A percentile compares a stretch with the other conserved stretches of the same genome.
Evolutionary conservation across 202 grass and related monocot genomes (phyloP).

Genomic region (Panicum virgatum): DNA sequence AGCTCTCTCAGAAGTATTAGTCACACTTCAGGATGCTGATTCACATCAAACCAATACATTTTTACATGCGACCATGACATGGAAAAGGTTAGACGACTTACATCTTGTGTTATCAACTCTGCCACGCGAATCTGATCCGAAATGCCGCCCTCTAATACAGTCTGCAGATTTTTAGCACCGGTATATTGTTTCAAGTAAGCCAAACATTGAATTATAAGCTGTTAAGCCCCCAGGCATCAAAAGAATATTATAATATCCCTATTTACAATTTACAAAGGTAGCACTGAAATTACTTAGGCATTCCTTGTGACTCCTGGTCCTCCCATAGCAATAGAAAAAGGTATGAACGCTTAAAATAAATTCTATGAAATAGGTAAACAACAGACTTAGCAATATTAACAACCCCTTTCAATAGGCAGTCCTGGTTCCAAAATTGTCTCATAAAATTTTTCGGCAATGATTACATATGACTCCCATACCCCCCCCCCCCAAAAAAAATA

Average conservation of each 20-base stretch:
- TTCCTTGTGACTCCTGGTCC: not conserved
- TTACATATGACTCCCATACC: not conserved
- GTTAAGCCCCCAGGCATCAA: conserved; percentile 1
- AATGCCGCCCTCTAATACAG: conserved; percentile 87
- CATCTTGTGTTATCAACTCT: conserved; percentile 96
- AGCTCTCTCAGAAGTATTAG: not conserved
- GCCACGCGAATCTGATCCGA: conserved; percentile 93
- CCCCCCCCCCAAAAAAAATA: not conserved
- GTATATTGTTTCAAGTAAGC: conserved; percentile 10
- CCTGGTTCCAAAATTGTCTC: not conserved
- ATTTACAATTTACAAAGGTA: conserved; percentile 6
- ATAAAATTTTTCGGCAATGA: not conserved
- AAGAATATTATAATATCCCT: not conserved
- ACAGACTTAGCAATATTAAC: not conserved
- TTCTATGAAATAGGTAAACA: conserved; percentile 21
- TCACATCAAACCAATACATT: not conserved
- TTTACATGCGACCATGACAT: conserved; percentile 13
- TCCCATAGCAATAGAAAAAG: not conserved
- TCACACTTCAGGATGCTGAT: not conserved
- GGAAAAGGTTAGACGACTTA: conserved; percentile 48
- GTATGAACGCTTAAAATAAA: not conserved
- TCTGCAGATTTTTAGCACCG: conserved; percentile 61
- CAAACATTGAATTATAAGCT: not conserved
- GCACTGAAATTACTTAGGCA: not conserved
- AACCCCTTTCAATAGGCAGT: not conserved